These are phyloP conservation scores for Calocera viscosa DNA, from an alignment of 768 basidiomycete genomes.

Conservation along the genomic window DNA sequence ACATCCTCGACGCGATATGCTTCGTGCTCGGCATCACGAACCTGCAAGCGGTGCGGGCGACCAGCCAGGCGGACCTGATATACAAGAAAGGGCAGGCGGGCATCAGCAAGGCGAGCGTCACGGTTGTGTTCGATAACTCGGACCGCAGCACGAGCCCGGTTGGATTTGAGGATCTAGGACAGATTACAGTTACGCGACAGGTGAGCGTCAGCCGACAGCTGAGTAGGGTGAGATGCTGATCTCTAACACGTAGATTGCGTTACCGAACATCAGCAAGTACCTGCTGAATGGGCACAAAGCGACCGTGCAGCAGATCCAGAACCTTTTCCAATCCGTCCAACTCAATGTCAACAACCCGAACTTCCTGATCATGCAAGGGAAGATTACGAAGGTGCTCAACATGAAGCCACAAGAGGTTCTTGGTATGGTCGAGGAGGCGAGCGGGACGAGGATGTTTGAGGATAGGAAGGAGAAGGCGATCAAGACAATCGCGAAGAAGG, in stretches of 20 bases:
- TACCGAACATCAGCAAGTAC: conserved; percentile 90
- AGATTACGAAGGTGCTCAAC: conserved; percentile 96
- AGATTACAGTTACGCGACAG: conserved; percentile 95
- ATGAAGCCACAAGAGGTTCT: conserved; percentile 98
- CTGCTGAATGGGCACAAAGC: conserved; percentile 92
- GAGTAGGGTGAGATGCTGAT: background rate
- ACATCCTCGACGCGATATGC: conserved; percentile 98
- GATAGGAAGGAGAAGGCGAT: conserved; percentile 94
- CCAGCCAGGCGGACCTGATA: conserved; percentile 93
- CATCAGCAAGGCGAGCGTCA: conserved; percentile 91
- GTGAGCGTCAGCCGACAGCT: conserved; percentile 32
- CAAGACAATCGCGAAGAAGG: conserved; percentile 94
- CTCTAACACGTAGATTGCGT: conserved; percentile 50
- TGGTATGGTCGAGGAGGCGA: conserved; percentile 97
- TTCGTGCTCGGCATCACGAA: conserved; percentile 97
- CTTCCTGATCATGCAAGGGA: conserved; percentile 98
- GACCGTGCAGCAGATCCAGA: conserved; percentile 71
- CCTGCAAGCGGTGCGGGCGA: conserved; percentile 81
- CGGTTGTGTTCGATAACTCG: conserved; percentile 97
- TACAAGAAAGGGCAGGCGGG: conserved; percentile 99
- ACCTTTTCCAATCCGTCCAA: conserved; percentile 89
- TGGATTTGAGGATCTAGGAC: conserved; percentile 63
- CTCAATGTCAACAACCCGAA: conserved; percentile 99
- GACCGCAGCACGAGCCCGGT: conserved; percentile 72
- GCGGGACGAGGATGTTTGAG: conserved; percentile 98